phyloP scores from a whole-genome alignment of 768 basidiomycete genomes.

The Auricularia sp. region DNA sequence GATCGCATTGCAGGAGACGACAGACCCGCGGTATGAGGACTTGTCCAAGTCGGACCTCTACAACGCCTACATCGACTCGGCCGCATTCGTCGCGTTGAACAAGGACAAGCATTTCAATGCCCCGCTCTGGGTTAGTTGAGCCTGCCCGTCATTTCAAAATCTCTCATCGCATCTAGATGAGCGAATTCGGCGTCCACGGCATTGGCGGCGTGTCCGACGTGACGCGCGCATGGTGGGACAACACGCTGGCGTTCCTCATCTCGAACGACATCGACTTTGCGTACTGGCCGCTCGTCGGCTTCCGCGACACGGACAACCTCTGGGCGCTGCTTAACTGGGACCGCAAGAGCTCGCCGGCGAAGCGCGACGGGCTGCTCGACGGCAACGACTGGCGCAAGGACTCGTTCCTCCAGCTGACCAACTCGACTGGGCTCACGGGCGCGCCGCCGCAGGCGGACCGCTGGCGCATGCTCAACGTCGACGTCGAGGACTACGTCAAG shows the following conservation, averaged over 20 bases:
- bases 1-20: slow-evolving; percentile 1
- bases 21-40: slow-evolving; percentile 8
- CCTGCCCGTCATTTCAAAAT: neutral
- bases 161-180: neutral
- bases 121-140: slow-evolving; percentile 4
- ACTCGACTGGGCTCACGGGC: neutral
- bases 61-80: neutral
- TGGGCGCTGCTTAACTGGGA: slow-evolving; percentile 7
- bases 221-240: slow-evolving; percentile 1
- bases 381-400: slow-evolving; percentile 7
- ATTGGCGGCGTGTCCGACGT: neutral
- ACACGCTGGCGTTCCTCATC: slow-evolving; percentile 3
- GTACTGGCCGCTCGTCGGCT: slow-evolving; percentile 9
- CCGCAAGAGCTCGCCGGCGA: neutral
- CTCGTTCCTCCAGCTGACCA: neutral
- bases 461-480: slow-evolving; percentile 7
- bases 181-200: neutral
- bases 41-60: neutral
- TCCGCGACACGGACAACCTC: slow-evolving; percentile 4
- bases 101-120: slow-evolving; percentile 1
- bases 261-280: slow-evolving; percentile 7
- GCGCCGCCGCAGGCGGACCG: neutral
- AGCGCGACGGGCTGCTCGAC: slow-evolving; percentile 1
- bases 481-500: slow-evolving; percentile 7
- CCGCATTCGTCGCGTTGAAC: slow-evolving; percentile 3